Conservation (phyloP, 2,329 filamentous ascomycete genomes). For the Harringtonia aguacate region DNA sequence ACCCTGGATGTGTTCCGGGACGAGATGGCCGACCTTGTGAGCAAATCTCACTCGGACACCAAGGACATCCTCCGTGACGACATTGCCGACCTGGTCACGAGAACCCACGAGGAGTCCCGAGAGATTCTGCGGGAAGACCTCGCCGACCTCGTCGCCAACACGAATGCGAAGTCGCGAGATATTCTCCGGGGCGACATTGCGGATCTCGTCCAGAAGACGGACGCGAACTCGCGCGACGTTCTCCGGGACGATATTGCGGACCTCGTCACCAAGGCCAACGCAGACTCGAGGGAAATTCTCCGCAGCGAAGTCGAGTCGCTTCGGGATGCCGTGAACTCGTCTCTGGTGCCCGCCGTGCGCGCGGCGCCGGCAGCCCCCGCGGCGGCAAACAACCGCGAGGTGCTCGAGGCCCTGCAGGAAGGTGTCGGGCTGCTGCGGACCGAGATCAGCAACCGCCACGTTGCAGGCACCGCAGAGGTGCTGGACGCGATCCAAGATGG, state of each 20-base stretch:
- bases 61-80: constrained; percentile 68
- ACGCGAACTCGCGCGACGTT: no score
- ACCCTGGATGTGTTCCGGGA: constrained; percentile 58
- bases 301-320: constrained; percentile 76
- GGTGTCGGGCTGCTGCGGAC: constrained; percentile 66
- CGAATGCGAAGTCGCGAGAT: no score
- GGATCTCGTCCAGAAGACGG: no score
- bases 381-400: constrained; percentile 43
- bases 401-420: constrained; percentile 58
- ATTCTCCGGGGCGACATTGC: no score
- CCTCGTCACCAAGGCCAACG: constrained; percentile 39
- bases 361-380: constrained; percentile 24
- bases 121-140: no score
- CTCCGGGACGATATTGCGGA: constrained; percentile 58
- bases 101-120: no score
- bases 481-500: constrained; percentile 86
- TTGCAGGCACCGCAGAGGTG: constrained; percentile 71
- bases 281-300: constrained; percentile 56
- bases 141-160: no score
- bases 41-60: constrained; percentile 34
- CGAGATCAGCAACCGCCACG: constrained; percentile 58
- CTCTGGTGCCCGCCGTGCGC: constrained; percentile 46
- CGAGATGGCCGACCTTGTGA: constrained; percentile 54
- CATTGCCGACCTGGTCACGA: no score
- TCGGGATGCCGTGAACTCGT: constrained; percentile 63